Evolutionary conservation across 2,329 filamentous ascomycete genomes (phyloP).

Genomic region (Aspergillus latus): DNA sequence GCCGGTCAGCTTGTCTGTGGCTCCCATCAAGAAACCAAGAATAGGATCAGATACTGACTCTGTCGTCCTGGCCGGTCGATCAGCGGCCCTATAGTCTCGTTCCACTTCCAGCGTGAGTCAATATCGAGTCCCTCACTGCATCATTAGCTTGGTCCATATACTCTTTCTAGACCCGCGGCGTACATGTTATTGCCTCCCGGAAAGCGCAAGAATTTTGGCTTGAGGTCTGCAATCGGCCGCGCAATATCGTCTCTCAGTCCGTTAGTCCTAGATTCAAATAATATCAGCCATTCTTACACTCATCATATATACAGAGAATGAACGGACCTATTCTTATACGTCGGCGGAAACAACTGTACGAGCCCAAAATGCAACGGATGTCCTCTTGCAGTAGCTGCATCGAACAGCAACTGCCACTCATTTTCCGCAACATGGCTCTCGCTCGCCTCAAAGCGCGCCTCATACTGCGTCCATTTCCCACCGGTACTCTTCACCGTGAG

Average conservation of each 20-base stretch:
- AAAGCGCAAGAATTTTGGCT: conserved; percentile 61
- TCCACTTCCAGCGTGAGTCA: conserved; percentile 42
- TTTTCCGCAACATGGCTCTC: conserved; percentile 27
- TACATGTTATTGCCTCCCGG: conserved; percentile 65
- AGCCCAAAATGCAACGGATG: conserved; percentile 27
- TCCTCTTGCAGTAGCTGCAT: conserved; percentile 23
- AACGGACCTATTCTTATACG: conserved; percentile 23
- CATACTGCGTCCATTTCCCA: conserved; percentile 22
- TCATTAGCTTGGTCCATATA: conserved; percentile 3
- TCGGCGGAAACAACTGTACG: conserved; percentile 30
- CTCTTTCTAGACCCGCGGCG: not conserved
- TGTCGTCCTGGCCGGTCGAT: conserved; percentile 54
- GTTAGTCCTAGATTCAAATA: conserved; percentile 40
- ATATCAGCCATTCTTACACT: no score
- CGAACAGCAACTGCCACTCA: conserved; percentile 31
- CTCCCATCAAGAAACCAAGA: no score
- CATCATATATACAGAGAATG: not conserved
- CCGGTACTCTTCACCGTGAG: conserved; percentile 26
- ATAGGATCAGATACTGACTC: conserved; percentile 21
- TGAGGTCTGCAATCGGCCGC: conserved; percentile 53
- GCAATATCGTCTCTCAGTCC: conserved; percentile 59
- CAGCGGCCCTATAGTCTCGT: conserved; percentile 44
- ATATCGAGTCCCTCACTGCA: conserved; percentile 29
- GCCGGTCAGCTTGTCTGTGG: not conserved
- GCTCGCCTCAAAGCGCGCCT: conserved; percentile 26